phyloP scores from a whole-genome alignment of 768 basidiomycete species.

The Boletus sp. region DNA sequence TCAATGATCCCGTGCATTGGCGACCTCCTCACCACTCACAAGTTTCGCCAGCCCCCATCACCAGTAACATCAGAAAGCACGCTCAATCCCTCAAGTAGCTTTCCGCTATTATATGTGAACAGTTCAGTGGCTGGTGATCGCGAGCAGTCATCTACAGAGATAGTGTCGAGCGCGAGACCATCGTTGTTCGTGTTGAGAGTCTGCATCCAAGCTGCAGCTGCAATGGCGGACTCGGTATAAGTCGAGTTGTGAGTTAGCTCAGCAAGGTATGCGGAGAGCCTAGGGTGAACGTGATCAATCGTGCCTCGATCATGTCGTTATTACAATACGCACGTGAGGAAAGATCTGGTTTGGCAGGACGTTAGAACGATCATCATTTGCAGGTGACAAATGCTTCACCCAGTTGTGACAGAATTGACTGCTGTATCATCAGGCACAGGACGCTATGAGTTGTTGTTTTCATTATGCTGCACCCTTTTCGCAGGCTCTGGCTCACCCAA shows the following conservation, averaged over 20 bases:
- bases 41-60: slow-evolving; percentile 37
- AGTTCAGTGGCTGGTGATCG: slow-evolving; percentile 44
- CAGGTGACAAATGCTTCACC: slow-evolving; percentile 27
- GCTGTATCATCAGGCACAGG: slow-evolving; percentile 40
- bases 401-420: slow-evolving; percentile 51
- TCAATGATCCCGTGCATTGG: background rate
- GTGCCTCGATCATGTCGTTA: background rate
- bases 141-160: slow-evolving; percentile 45
- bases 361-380: background rate
- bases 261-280: slow-evolving; percentile 48
- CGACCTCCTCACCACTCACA: slow-evolving; percentile 31
- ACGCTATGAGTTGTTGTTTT: slow-evolving; percentile 28
- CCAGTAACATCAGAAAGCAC: slow-evolving; percentile 43
- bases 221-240: slow-evolving; percentile 45
- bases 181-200: slow-evolving; percentile 41
- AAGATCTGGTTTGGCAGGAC: slow-evolving; percentile 28
- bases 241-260: slow-evolving; percentile 42
- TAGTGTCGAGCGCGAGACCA: slow-evolving; percentile 45
- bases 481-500: slow-evolving; percentile 36
- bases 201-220: slow-evolving; percentile 48
- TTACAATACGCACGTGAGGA: slow-evolving; percentile 34
- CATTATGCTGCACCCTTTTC: background rate
- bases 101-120: slow-evolving; percentile 56
- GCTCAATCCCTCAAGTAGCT: slow-evolving; percentile 50
- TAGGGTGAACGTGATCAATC: slow-evolving; percentile 12